Evolutionary conservation across 768 basidiomycete species (phyloP).

Genomic region (Agaricus bisporus): DNA sequence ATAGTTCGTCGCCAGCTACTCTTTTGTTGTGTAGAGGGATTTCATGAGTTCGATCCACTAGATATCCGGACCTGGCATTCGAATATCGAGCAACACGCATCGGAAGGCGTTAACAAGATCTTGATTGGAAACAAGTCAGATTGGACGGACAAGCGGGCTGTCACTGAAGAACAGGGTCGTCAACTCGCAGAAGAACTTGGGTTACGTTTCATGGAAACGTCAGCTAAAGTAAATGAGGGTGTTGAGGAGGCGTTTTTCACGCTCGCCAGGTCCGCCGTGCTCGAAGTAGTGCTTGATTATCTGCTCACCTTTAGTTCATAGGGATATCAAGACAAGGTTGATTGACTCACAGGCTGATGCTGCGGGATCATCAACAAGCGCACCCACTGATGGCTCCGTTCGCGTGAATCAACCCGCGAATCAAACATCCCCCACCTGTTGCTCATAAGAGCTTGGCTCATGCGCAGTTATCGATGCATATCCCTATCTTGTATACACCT

Average conservation of each 20-base stretch:
- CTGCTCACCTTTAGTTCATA: conserved; percentile 22
- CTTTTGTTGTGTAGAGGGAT: background rate
- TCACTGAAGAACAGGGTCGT: conserved; percentile 87
- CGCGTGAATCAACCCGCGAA: conserved; percentile 57
- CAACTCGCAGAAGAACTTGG: conserved; percentile 91
- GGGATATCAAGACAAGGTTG: conserved; percentile 95
- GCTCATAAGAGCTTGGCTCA: conserved; percentile 29
- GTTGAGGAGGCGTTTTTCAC: conserved; percentile 99
- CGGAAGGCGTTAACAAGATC: conserved; percentile 98
- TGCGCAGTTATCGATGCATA: background rate
- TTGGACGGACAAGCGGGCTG: conserved; percentile 93
- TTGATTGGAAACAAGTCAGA: conserved; percentile 99
- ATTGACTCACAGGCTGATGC: conserved; percentile 88
- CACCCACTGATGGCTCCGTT: conserved; percentile 50
- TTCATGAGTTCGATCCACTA: conserved; percentile 23
- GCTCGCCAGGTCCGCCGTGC: conserved; percentile 73
- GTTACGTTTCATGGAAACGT: conserved; percentile 97
- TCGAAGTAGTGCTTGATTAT: background rate
- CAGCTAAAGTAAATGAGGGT: conserved; percentile 93
- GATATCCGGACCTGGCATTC: conserved; percentile 98
- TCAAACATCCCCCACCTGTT: conserved; percentile 44
- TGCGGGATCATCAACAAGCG: conserved; percentile 29
- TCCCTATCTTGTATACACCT: conserved; percentile 10
- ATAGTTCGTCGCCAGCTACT: conserved; percentile 56
- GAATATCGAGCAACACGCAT: conserved; percentile 98